Percentiles rank a stretch among this genome's conserved stretches.
Evolutionary conservation across 345 rosid species (phyloP).

Genomic region (Brassica carinata): DNA sequence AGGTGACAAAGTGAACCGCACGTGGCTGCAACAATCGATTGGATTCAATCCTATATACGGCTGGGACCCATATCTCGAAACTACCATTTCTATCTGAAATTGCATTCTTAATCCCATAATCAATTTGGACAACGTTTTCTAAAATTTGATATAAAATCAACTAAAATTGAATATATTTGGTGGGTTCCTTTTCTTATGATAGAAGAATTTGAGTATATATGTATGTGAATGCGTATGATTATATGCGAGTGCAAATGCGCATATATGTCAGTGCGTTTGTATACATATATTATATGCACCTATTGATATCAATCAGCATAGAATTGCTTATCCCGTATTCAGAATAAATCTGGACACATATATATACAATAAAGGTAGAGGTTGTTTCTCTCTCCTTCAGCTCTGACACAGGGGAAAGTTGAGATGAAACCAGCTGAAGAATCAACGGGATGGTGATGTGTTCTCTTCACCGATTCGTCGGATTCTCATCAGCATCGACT

Average conservation of each 20-base stretch:
- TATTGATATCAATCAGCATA: not conserved
- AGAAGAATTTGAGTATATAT: not conserved
- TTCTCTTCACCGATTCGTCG: too few relatives aligned
- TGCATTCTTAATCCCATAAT: not conserved
- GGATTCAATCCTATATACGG: constrained; percentile 20
- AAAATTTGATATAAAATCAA: not conserved
- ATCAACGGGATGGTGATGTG: too few relatives aligned
- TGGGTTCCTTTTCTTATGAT: not conserved
- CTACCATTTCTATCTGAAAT: not conserved
- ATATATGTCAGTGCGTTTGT: not conserved
- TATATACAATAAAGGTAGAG: too few relatives aligned
- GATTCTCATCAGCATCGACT: too few relatives aligned
- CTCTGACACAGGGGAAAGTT: too few relatives aligned
- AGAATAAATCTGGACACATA: too few relatives aligned
- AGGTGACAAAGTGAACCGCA: constrained; percentile 32
- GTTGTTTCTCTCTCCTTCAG: too few relatives aligned
- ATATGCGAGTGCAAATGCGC: not conserved
- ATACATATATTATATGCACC: not conserved
- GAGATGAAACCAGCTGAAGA: too few relatives aligned
- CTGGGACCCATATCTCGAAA: constrained; percentile 28
- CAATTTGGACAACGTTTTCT: not conserved
- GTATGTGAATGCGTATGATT: constrained; percentile 2
- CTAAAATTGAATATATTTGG: not conserved
- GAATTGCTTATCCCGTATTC: too few relatives aligned
- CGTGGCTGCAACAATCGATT: constrained; percentile 30